phyloP scores from a whole-genome alignment of 2,329 filamentous ascomycete species.

The Talaromyces sp. region DNA sequence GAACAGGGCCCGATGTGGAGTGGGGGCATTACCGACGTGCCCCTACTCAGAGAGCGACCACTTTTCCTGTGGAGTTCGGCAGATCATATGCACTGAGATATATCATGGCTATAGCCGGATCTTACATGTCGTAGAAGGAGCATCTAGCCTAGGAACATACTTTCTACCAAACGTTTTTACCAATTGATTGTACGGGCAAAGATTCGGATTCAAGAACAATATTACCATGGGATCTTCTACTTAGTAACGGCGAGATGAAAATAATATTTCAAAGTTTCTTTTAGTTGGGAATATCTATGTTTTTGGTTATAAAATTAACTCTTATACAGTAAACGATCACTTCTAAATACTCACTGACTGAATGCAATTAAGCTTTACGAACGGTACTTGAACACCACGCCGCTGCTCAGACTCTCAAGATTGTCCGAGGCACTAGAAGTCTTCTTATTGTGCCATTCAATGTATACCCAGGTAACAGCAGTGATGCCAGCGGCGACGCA shows the following conservation, averaged over 20 bases:
- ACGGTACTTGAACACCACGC: conserved; percentile 6
- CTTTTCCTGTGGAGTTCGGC: conserved; percentile 15
- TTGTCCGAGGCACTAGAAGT: background rate
- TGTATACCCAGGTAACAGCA: conserved; percentile 5
- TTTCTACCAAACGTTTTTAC: background rate
- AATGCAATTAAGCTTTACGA: background rate
- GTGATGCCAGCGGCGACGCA: background rate
- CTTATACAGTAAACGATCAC: background rate
- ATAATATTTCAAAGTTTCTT: background rate
- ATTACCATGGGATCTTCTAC: background rate
- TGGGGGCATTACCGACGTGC: conserved; percentile 15
- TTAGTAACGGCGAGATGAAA: background rate
- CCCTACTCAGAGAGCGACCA: background rate
- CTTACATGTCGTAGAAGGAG: background rate
- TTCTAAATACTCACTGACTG: background rate
- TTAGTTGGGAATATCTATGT: too few species aligned
- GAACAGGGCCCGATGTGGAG: conserved; percentile 18
- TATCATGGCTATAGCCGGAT: background rate
- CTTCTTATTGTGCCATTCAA: conserved; percentile 6
- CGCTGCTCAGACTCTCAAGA: conserved; percentile 4
- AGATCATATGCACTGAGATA: conserved; percentile 11
- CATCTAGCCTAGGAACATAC: background rate
- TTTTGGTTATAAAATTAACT: too few species aligned
- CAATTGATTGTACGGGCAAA: background rate
- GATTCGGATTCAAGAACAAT: background rate